phyloP scores from a whole-genome alignment of 2,329 filamentous ascomycete genomes.

The Cladophialophora exuberans region DNA sequence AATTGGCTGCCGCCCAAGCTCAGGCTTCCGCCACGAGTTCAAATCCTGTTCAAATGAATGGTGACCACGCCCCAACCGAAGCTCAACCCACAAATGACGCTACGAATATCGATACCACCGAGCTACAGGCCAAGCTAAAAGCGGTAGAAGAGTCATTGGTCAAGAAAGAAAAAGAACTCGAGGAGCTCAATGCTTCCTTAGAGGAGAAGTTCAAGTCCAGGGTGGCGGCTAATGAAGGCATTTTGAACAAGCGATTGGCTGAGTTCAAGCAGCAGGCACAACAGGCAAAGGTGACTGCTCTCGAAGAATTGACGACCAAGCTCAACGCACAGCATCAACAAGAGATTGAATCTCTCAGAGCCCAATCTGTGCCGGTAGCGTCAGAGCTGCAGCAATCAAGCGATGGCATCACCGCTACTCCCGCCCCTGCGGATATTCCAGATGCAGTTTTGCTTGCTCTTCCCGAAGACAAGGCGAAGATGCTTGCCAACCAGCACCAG shows the following conservation, averaged over 20 bases:
- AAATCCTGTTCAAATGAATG: constrained; percentile 33
- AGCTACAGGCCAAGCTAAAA: constrained; percentile 63
- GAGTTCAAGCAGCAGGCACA: constrained; percentile 57
- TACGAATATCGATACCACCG: constrained; percentile 11
- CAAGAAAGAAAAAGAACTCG: constrained; percentile 54
- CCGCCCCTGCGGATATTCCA: constrained; percentile 35
- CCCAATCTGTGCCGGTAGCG: constrained; percentile 41
- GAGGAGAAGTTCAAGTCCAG: constrained; percentile 53
- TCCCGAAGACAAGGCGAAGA: constrained; percentile 53
- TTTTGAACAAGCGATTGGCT: constrained; percentile 69
- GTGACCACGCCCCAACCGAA: constrained; percentile 50
- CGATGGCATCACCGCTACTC: constrained; percentile 29
- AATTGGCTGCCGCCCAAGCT: constrained; percentile 65
- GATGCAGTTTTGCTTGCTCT: constrained; percentile 46
- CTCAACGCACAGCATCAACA: constrained; percentile 43
- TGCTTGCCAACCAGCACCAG: constrained; percentile 55
- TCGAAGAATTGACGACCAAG: constrained; percentile 27
- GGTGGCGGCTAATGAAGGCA: constrained; percentile 53
- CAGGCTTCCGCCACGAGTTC: constrained; percentile 40
- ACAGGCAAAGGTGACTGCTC: constrained; percentile 42
- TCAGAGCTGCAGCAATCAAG: constrained; percentile 34
- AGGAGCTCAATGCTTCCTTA: constrained; percentile 47
- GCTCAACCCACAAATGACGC: constrained; percentile 36
- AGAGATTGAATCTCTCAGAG: constrained; percentile 45
- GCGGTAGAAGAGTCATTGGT: constrained; percentile 55